Evolutionary conservation across 2,329 filamentous ascomycete species (phyloP).

Genomic region (Fusarium sp.): DNA sequence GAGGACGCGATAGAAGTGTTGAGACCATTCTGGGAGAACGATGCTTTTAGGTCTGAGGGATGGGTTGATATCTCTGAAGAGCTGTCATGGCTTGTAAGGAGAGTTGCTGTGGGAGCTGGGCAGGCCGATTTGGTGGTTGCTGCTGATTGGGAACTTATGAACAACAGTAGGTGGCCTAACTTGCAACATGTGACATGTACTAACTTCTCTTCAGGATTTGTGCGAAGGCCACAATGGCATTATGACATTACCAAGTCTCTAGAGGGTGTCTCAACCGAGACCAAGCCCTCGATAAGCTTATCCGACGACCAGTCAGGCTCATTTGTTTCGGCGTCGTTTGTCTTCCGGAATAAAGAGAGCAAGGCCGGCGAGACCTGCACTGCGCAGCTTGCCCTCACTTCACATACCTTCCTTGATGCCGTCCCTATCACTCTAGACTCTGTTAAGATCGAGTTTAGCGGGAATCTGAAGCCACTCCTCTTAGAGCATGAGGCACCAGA

Average conservation of each 20-base stretch:
- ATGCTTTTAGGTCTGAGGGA: slow-evolving; percentile 66
- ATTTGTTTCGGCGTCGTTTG: slow-evolving; percentile 65
- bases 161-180: slow-evolving; percentile 58
- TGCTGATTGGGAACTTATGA: slow-evolving; percentile 73
- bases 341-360: slow-evolving; percentile 67
- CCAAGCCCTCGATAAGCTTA: slow-evolving; percentile 62
- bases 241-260: slow-evolving; percentile 70
- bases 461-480: slow-evolving; percentile 65
- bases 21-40: slow-evolving; percentile 66
- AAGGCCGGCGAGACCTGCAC: slow-evolving; percentile 69
- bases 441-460: slow-evolving; percentile 66
- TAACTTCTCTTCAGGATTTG: slow-evolving; percentile 57
- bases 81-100: slow-evolving; percentile 69
- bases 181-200: background rate
- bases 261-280: slow-evolving; percentile 56
- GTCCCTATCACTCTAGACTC: slow-evolving; percentile 62
- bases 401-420: slow-evolving; percentile 64
- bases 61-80: slow-evolving; percentile 71
- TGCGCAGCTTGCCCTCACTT: slow-evolving; percentile 68
- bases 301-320: slow-evolving; percentile 63
- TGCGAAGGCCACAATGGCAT: slow-evolving; percentile 65
- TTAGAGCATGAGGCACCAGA: slow-evolving; percentile 55
- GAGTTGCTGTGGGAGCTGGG: slow-evolving; percentile 63
- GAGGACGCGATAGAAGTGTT: slow-evolving; percentile 64
- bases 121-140: slow-evolving; percentile 67